Evolutionary conservation across 2,329 filamentous ascomycete genomes (phyloP).

Genomic region (Cyphellophora europaea): DNA sequence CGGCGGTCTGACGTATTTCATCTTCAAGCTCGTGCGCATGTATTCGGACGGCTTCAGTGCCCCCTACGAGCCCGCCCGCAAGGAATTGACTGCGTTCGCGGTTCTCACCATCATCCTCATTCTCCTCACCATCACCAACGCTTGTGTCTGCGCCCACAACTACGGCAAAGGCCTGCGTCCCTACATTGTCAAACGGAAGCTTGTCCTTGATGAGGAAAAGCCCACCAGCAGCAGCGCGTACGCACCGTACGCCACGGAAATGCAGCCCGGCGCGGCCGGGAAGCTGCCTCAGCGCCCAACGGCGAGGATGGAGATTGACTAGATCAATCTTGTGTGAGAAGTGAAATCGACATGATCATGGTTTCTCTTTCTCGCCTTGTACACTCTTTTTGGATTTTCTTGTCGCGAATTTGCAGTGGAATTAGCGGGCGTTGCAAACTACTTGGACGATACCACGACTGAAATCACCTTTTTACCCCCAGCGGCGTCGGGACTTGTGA

Average conservation of each 20-base stretch:
- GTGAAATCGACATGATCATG: background rate
- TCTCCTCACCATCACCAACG: constrained; percentile 78
- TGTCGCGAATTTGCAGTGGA: too few relatives aligned
- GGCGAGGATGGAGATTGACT: constrained; percentile 16
- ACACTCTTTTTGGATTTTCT: too few relatives aligned
- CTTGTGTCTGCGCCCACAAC: constrained; percentile 78
- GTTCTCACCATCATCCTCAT: constrained; percentile 86
- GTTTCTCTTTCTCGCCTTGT: constrained; percentile 1
- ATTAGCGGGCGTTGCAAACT: too few relatives aligned
- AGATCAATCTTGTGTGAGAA: too few relatives aligned
- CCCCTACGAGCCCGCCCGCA: constrained; percentile 69
- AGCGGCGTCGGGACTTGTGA: too few relatives aligned
- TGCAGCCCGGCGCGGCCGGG: constrained; percentile 6
- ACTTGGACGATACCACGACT: too few relatives aligned
- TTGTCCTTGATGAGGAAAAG: constrained; percentile 13
- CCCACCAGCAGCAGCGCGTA: constrained; percentile 14
- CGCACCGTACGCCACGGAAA: constrained; percentile 14
- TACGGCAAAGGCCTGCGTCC: constrained; percentile 84
- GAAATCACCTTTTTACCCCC: too few relatives aligned
- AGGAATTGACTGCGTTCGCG: constrained; percentile 85
- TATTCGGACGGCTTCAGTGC: constrained; percentile 55
- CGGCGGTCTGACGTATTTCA: constrained; percentile 83
- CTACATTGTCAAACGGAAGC: constrained; percentile 47
- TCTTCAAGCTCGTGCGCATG: constrained; percentile 97
- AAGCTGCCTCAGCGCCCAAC: constrained; percentile 8